phyloP scores from a whole-genome alignment of 331 rosid species.

The Quercus tomentella region DNA sequence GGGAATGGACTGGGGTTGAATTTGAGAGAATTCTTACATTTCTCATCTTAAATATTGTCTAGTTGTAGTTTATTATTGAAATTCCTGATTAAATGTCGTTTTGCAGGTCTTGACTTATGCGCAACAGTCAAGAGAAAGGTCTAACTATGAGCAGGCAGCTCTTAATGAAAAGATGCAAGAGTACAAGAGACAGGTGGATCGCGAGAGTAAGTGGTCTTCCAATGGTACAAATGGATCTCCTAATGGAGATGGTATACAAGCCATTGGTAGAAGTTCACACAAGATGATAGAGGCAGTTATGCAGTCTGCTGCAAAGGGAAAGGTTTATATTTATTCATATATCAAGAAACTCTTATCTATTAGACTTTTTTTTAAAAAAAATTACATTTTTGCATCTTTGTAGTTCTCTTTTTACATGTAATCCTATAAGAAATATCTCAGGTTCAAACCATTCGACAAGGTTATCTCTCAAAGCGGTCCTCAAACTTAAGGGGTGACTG shows the following conservation, averaged over 20 bases:
- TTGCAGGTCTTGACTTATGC: conserved; percentile 96
- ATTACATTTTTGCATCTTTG: background rate
- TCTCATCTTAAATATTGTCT: background rate
- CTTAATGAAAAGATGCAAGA: conserved; percentile 98
- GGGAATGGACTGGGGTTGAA: background rate
- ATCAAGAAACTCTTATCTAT: background rate
- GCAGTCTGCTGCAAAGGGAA: conserved; percentile 99
- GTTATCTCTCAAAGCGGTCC: conserved; percentile 98
- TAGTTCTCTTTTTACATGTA: background rate
- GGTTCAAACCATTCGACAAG: conserved; percentile 99
- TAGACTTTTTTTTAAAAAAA: background rate
- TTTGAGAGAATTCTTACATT: background rate
- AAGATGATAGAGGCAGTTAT: conserved; percentile 99
- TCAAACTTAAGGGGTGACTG: conserved; percentile 98
- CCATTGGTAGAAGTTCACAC: conserved; percentile 99
- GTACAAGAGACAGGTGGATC: conserved; percentile 90
- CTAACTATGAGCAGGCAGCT: conserved; percentile 98
- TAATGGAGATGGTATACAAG: conserved; percentile 98
- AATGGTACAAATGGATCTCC: conserved; percentile 96
- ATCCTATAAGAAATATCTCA: conserved; percentile 22
- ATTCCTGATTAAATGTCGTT: conserved; percentile 20
- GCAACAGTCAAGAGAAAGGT: conserved; percentile 97
- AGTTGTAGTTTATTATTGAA: background rate
- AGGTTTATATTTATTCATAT: conserved; percentile 43
- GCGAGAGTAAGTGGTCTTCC: conserved; percentile 93